Base-by-base conservation (phyloP, 148 eudicot genomes). In the Dianthus caryophyllus region DNA sequence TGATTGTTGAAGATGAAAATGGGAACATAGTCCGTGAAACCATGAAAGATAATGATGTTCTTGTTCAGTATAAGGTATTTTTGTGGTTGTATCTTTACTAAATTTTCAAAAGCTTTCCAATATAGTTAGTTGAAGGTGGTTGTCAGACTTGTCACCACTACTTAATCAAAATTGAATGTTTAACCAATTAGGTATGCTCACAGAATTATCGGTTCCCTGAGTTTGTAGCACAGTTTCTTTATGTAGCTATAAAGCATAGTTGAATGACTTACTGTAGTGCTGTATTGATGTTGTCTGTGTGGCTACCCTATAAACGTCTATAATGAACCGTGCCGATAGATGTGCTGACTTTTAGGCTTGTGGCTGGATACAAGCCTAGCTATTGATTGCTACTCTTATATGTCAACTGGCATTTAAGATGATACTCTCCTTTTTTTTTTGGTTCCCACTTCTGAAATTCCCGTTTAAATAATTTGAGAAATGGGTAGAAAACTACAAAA, bases 1-100 rank as follows among this genome's bases (percentile, higher is more conserved):
- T 95, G 61, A 91, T 95, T 78, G 97, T 95, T 65, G 99, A 95
- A 77, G 99, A 95, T 73, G 99, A 95, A 83, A 95, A 95, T 84
- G 99, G 99, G 63, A 95, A 95, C 80, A 95, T 95, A 69, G 99
- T 90, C 66, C 97, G 99, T 55, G 99, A 95, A 66, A 95, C 99
- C 46, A 86, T 95, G 99, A 95, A 95, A 77, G 99, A 95, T 69
- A 95, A 95, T 77, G 99, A 95, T 65, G 97, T 95, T 74, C 89
- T 95, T 33, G 97, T 95, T 76, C 99, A 95, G 69, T 95, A 95
- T 61, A 95, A 95, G 99, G 99, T 95, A 60, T 71, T 24, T 46
- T 21, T 7, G n/a, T 25, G 25, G 26, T 18, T 63, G 21, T 16
- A 25, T 63, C 13, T 63, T 51, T 18, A 20, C 22, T 0, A 10